Percentiles rank a stretch among this genome's conserved stretches.
phyloP scores from a whole-genome alignment of 768 basidiomycete species.

The Pleurotus platypus region DNA sequence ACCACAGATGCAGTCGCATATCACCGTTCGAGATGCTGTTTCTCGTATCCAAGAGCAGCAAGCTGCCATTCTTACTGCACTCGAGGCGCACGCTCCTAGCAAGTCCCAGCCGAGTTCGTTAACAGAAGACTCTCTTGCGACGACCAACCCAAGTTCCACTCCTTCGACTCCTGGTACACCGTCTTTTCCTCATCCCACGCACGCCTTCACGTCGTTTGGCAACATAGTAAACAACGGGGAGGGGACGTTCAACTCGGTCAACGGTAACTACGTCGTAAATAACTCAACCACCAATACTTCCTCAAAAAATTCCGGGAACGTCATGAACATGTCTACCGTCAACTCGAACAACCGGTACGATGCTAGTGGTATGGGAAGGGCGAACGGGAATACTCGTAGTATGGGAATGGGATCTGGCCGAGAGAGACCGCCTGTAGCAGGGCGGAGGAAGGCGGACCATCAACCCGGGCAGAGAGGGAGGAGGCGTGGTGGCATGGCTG shows the following conservation, averaged over 20 bases:
- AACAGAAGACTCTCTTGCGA: not conserved
- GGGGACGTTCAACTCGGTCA: slow-evolving; percentile 6
- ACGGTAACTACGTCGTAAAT: not conserved
- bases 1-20: slow-evolving; percentile 17
- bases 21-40: slow-evolving; percentile 19
- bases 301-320: slow-evolving; percentile 17
- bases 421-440: too few species aligned
- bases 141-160: not conserved
- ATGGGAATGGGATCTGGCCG: too few species aligned
- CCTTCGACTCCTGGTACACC: not conserved
- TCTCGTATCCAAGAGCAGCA: slow-evolving; percentile 12
- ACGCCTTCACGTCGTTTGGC: not conserved
- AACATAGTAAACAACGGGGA: not conserved
- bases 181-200: not conserved
- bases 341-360: slow-evolving; percentile 17
- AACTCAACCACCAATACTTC: slow-evolving; percentile 14
- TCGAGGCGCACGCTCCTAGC: not conserved
- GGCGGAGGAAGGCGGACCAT: too few species aligned
- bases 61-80: slow-evolving; percentile 4
- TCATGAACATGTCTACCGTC: slow-evolving; percentile 15
- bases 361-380: not conserved
- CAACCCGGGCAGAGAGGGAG: too few species aligned
- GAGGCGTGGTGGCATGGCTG: too few species aligned
- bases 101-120: not conserved
- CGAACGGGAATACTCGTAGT: too few species aligned